Evolutionary conservation across 331 rosid genomes (phyloP).

Genomic region (Pyracantha coccinea): DNA sequence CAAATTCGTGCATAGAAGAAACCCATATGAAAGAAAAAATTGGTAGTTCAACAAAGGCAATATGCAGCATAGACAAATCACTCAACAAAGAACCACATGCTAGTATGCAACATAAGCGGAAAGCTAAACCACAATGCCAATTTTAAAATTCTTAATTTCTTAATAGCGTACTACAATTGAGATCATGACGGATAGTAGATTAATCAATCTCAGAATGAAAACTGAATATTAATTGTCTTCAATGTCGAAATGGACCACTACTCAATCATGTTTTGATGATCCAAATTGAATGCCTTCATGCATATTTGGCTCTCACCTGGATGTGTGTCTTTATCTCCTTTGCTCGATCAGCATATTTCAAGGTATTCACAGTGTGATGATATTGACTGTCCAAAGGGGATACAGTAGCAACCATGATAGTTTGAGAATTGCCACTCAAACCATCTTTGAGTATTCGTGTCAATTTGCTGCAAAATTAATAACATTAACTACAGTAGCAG

Average conservation of each 20-base stretch:
- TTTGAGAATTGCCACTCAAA: slow-evolving; percentile 61
- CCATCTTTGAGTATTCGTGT: slow-evolving; percentile 64
- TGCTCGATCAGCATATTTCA: slow-evolving; percentile 65
- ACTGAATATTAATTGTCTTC: neutral
- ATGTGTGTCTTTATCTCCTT: slow-evolving; percentile 63
- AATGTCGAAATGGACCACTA: neutral
- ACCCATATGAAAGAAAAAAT: neutral
- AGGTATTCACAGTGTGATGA: slow-evolving; percentile 55
- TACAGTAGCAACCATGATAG: slow-evolving; percentile 59
- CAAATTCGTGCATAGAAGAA: neutral
- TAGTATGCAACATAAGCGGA: neutral
- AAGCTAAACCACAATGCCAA: neutral
- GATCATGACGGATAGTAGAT: neutral
- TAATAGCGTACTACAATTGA: neutral
- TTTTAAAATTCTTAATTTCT: neutral
- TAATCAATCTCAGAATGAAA: slow-evolving; percentile 1
- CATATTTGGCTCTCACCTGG: slow-evolving; percentile 31
- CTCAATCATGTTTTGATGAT: neutral
- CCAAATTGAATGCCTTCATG: neutral
- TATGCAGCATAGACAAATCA: slow-evolving; percentile 2
- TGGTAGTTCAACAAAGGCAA: neutral
- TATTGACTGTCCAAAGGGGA: slow-evolving; percentile 46
- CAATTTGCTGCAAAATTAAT: slow-evolving; percentile 41
- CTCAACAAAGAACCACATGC: neutral
- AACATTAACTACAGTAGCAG: slow-evolving; percentile 14